Conservation (phyloP, 2,329 filamentous ascomycete species). For the Aureobasidium sp. region DNA sequence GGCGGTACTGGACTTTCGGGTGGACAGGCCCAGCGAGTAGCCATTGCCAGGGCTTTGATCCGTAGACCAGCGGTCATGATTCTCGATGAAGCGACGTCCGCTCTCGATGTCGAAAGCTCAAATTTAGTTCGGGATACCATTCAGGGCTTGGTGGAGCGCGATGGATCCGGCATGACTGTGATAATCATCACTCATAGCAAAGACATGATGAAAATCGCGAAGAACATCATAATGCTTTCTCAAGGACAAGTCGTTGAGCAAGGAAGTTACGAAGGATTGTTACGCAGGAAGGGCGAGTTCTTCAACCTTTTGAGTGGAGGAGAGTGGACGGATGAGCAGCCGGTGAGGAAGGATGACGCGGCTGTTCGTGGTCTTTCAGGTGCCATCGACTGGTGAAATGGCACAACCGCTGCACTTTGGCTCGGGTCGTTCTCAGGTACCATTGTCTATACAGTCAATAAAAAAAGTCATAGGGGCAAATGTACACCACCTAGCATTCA, state of each 20-base stretch:
- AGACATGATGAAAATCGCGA: conserved; percentile 80
- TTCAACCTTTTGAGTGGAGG: conserved; percentile 31
- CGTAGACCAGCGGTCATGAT: conserved; percentile 64
- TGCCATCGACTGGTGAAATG: neutral
- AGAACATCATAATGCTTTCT: conserved; percentile 62
- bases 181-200: conserved; percentile 72
- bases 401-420: neutral
- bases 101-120: conserved; percentile 63
- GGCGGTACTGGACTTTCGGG: conserved; percentile 66
- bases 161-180: conserved; percentile 49
- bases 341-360: neutral
- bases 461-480: neutral
- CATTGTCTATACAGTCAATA: neutral
- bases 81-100: conserved; percentile 79
- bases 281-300: conserved; percentile 26
- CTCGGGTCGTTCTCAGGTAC: neutral
- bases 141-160: conserved; percentile 37
- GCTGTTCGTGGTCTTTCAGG: neutral
- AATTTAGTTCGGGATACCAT: conserved; percentile 57
- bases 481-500: neutral
- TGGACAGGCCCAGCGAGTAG: conserved; percentile 73
- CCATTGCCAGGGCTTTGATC: conserved; percentile 70
- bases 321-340: conserved; percentile 6
- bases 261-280: conserved; percentile 57
- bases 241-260: conserved; percentile 58